Conservation (phyloP, 2,329 filamentous ascomycete species). For the Metarhizium robertsii region DNA sequence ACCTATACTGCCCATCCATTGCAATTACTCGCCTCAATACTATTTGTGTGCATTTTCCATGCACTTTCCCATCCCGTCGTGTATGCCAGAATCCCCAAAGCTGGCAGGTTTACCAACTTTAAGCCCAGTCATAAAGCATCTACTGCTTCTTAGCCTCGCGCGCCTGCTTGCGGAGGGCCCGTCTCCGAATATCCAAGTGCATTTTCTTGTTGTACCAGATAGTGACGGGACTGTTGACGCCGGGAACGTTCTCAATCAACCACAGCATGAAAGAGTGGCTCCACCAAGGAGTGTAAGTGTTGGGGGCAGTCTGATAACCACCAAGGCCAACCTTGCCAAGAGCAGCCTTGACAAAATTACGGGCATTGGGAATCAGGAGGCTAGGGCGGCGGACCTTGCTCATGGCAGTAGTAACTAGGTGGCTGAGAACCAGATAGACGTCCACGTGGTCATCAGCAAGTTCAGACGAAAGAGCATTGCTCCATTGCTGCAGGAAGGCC, state of each 20-base stretch:
- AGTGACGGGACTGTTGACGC: conserved; percentile 36
- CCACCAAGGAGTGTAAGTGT: conserved; percentile 90
- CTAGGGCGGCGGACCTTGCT: conserved; percentile 82
- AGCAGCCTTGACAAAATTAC: conserved; percentile 69
- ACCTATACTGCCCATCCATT: background rate
- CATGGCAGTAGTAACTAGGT: conserved; percentile 94
- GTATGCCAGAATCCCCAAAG: background rate
- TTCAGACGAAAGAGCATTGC: conserved; percentile 73
- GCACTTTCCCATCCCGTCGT: background rate
- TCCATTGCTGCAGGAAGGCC: conserved; percentile 97
- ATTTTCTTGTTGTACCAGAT: conserved; percentile 51
- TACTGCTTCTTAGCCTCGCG: conserved; percentile 65
- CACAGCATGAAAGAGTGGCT: conserved; percentile 83
- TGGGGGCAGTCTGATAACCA: conserved; percentile 67
- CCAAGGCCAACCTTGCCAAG: conserved; percentile 76
- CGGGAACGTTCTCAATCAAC: conserved; percentile 55
- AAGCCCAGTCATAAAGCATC: background rate
- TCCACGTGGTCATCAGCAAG: conserved; percentile 72
- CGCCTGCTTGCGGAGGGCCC: conserved; percentile 76
- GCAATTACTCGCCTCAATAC: background rate
- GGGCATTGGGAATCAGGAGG: conserved; percentile 69
- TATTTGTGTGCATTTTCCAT: background rate
- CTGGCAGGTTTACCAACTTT: background rate
- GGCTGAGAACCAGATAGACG: conserved; percentile 85
- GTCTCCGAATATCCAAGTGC: conserved; percentile 73